These are phyloP conservation scores for Fomitopsis palustris DNA, from an alignment of 1,284 basidiomycete genomes.

Conservation along the genomic window DNA sequence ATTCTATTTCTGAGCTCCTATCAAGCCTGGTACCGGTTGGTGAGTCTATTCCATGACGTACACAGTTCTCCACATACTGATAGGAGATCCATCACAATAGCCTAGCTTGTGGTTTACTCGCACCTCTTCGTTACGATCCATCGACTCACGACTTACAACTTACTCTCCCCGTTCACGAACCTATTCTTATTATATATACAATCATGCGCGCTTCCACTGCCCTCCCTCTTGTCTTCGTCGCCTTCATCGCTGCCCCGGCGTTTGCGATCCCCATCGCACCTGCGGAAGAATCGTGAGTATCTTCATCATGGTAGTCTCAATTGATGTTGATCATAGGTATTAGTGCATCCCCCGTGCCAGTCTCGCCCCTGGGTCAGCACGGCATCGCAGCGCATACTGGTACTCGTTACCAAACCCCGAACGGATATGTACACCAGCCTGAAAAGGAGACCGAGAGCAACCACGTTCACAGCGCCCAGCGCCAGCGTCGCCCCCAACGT, in stretches of 20 bases:
- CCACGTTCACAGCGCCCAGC: neutral
- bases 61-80: too few species aligned
- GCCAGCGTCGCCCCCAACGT: neutral
- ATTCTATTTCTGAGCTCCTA: neutral
- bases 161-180: neutral
- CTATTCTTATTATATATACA: neutral
- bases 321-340: neutral
- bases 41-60: neutral
- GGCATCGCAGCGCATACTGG: too few species aligned
- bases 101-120: neutral
- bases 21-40: neutral
- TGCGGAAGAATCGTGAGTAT: neutral
- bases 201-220: neutral
- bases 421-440: neutral
- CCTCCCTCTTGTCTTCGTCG: neutral
- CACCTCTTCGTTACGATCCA: neutral
- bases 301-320: neutral
- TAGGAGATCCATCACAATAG: neutral
- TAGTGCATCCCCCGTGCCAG: too few species aligned
- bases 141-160: neutral
- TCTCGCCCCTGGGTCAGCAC: too few species aligned
- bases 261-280: neutral
- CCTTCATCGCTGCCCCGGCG: neutral
- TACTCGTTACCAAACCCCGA: neutral
- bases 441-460: too few species aligned